A percentile compares a stretch with the other conserved stretches of the same genome.
Conservation (phyloP, 2,329 filamentous ascomycete species). For the Fusarium sp. region DNA sequence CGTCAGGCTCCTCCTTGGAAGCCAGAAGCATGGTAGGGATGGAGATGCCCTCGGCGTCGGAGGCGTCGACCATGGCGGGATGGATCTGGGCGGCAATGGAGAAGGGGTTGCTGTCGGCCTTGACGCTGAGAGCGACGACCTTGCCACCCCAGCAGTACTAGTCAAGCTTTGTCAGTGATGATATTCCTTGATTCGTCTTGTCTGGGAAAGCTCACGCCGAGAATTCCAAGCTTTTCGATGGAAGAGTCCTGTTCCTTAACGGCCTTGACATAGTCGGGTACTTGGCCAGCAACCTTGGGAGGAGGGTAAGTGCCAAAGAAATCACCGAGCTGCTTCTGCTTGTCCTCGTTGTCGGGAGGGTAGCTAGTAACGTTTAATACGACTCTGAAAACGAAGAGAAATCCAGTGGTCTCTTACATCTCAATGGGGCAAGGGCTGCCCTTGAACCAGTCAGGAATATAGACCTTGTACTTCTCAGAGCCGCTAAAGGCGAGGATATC, state of each 20-base stretch:
- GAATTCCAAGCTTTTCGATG: constrained; percentile 68
- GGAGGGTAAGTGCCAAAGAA: constrained; percentile 68
- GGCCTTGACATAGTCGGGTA: constrained; percentile 67
- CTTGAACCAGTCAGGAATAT: constrained; percentile 92
- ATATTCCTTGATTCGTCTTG: not conserved
- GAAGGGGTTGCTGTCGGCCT: constrained; percentile 65
- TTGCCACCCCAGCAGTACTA: constrained; percentile 79
- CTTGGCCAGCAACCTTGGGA: constrained; percentile 58
- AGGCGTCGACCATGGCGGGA: constrained; percentile 72
- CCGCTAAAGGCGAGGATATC: constrained; percentile 71
- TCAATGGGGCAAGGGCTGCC: constrained; percentile 72
- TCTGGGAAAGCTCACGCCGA: constrained; percentile 61
- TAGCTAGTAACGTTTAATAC: constrained; percentile 54
- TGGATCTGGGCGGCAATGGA: constrained; percentile 63
- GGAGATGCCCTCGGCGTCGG: constrained; percentile 68
- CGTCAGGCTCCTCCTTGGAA: constrained; percentile 70
- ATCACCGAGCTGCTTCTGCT: constrained; percentile 65
- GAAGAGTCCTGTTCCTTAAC: constrained; percentile 62
- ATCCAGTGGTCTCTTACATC: constrained; percentile 49
- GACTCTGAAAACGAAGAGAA: not conserved
- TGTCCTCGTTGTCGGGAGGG: constrained; percentile 72
- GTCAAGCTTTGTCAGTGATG: not conserved
- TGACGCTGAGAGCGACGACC: constrained; percentile 64
- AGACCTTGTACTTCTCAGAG: constrained; percentile 79
- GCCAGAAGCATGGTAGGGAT: constrained; percentile 72